These are phyloP conservation scores for Hibiscus tridactylites DNA, from an alignment of 345 rosid genomes.

Conservation along the genomic window DNA sequence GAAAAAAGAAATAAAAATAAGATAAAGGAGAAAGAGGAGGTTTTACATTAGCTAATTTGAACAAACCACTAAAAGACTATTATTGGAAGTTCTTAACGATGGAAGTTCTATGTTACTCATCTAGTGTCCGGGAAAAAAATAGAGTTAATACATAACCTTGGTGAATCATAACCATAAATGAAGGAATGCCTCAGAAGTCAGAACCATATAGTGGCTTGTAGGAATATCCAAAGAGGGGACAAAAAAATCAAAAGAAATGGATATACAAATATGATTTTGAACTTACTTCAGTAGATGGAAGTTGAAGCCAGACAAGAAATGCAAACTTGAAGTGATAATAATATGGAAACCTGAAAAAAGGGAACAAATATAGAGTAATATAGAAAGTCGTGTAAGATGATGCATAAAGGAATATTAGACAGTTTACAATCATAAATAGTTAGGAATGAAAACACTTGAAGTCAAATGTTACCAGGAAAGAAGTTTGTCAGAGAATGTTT, in stretches of 20 bases:
- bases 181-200: background rate
- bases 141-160: background rate
- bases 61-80: background rate
- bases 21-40: no score
- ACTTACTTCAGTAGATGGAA: slow-evolving; percentile 33
- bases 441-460: background rate
- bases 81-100: background rate
- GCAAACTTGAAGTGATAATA: slow-evolving; percentile 68
- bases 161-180: background rate
- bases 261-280: background rate
- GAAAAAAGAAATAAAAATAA: no score
- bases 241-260: background rate
- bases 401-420: background rate
- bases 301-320: slow-evolving; percentile 65
- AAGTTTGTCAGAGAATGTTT: slow-evolving; percentile 37
- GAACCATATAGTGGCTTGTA: background rate
- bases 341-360: slow-evolving; percentile 43
- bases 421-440: background rate
- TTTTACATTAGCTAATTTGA: background rate
- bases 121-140: background rate
- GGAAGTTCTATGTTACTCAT: slow-evolving; percentile 1
- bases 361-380: background rate
- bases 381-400: background rate
- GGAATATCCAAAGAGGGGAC: background rate
- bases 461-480: slow-evolving; percentile 30